phyloP scores from a whole-genome alignment of 2,329 filamentous ascomycete species.

The Penicillium paneum region DNA sequence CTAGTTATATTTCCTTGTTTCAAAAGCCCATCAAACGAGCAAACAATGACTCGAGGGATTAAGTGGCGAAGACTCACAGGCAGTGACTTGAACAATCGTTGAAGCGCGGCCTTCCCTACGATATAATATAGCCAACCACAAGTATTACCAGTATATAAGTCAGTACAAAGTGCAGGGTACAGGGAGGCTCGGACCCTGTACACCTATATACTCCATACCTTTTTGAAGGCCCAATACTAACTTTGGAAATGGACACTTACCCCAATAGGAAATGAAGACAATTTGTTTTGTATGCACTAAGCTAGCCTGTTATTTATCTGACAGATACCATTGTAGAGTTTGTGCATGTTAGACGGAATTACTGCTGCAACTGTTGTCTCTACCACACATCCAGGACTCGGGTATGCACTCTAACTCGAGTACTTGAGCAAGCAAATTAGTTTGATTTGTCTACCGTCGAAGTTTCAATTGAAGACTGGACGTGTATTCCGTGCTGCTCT shows the following conservation, averaged over 20 bases:
- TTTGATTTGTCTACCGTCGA: constrained; percentile 1
- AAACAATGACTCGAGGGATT: background rate
- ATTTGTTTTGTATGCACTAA: background rate
- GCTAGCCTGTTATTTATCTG: background rate
- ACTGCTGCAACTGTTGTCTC: background rate
- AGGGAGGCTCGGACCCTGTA: background rate
- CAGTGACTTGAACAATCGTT: background rate
- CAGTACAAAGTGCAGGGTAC: background rate
- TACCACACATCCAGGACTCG: background rate
- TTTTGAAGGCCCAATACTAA: constrained; percentile 13
- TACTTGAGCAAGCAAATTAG: background rate
- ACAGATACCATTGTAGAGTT: background rate
- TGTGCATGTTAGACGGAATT: background rate
- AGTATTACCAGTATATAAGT: background rate
- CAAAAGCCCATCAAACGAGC: too few species aligned
- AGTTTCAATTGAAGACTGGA: constrained; percentile 17
- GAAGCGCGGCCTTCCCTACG: background rate
- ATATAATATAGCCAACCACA: background rate
- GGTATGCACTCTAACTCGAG: background rate
- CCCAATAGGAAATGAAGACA: background rate
- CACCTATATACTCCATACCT: constrained; percentile 5
- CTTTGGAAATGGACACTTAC: background rate
- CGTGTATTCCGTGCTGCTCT: constrained; percentile 4
- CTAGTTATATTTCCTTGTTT: background rate
- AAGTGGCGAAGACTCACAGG: background rate